phyloP scores from a whole-genome alignment of 169 alveolate species.

The Perkinsus olseni region DNA sequence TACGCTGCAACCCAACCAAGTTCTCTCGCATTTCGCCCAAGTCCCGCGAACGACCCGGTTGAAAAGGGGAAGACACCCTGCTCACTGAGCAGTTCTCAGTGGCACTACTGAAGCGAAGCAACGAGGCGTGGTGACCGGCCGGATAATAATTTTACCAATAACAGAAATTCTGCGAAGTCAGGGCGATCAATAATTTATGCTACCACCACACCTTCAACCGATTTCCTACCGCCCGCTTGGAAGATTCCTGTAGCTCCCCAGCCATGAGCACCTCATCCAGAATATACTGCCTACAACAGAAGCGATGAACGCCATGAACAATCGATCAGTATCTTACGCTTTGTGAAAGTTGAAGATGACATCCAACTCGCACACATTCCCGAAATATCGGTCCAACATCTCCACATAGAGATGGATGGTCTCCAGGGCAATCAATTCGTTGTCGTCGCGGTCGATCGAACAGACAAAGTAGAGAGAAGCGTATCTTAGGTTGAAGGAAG shows the following conservation, averaged over 20 bases:
- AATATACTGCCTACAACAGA: conserved; percentile 38
- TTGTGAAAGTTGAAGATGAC: conserved; percentile 95
- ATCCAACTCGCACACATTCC: conserved; percentile 98
- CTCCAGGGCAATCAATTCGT: conserved; percentile 89
- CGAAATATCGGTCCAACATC: conserved; percentile 93
- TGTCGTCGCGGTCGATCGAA: conserved; percentile 90
- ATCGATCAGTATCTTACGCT: conserved; percentile 23
- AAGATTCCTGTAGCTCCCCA: conserved; percentile 80
- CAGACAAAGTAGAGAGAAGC: conserved; percentile 95
- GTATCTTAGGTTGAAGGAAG: conserved; percentile 58
- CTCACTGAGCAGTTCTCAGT: too few relatives aligned
- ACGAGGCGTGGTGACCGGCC: too few relatives aligned
- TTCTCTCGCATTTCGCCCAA: too few relatives aligned
- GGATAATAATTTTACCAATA: too few relatives aligned
- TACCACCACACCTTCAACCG: too few relatives aligned
- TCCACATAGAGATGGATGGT: conserved; percentile 96
- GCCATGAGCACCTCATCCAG: conserved; percentile 78
- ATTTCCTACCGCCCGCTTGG: conserved; percentile 31
- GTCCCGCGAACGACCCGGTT: too few relatives aligned
- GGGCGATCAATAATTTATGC: too few relatives aligned
- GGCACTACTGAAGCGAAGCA: too few relatives aligned
- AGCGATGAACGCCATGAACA: background rate
- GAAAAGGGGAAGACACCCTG: too few relatives aligned
- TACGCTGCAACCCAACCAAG: too few relatives aligned
- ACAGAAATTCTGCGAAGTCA: too few relatives aligned